Base-by-base conservation (phyloP, 202 grass and related monocot genomes). In the Musa balbisiana region DNA sequence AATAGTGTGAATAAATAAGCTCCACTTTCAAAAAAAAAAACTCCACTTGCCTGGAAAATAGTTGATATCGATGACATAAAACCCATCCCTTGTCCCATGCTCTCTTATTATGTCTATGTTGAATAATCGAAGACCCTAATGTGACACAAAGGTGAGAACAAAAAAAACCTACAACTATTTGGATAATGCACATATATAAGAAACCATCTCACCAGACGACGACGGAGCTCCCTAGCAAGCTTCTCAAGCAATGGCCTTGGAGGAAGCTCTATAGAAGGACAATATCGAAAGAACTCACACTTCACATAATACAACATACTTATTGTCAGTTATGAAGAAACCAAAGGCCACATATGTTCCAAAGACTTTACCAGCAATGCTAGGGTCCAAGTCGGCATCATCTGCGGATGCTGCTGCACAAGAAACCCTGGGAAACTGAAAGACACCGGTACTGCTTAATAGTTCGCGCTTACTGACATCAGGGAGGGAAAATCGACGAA, bases 1-100 rank as follows among this genome's bases (percentile, higher is more conserved):
- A 14, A 52, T 11, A 52, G 25, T 10, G 2, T n/a, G 13, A 52
- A 22, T 77, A 33, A 68, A 26, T 9, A 69, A 62, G 49, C 17
- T 5, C 33, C 33, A 43, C 33, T 43, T 43, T 43, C 33, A 43
- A 43, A 43, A 43, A 43, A 43, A 43, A 43, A 80, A 53, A 8
- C 16, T 51, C 6, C 23, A 89, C 75, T 79, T 95, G 85, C 96
- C 91, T 77, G 91, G 89, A 75, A 99, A 99, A 83, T 99, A 99
- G 76, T 95, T 99, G 85, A 99, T 99, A 80, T 99, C 87, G 76
- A 99, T 92, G 68, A 99, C 91, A 87, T 95, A 99, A 86, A 99
- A 95, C 54, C 77, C 89, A 80, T 95, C 91, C 76, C 77, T 90
- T 70, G 89, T 92, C 33, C 91, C 91, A 60, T 95, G 87, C 73